Conservation (phyloP, 768 basidiomycete genomes). For the Phaeolepiota aurea region DNA sequence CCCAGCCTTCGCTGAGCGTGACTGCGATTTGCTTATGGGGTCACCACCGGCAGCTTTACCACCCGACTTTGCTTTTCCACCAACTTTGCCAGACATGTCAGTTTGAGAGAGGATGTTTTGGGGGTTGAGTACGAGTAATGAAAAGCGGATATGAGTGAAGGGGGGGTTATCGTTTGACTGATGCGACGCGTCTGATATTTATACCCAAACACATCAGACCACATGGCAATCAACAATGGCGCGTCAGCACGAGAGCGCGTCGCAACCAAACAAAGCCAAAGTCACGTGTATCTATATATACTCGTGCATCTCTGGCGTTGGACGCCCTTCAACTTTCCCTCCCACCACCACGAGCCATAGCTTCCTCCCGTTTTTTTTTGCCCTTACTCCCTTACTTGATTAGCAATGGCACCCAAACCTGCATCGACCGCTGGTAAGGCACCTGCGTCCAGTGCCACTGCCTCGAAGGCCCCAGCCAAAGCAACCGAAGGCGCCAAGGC, state of each 20-base stretch:
- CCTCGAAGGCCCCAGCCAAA: constrained; percentile 69
- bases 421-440: constrained; percentile 78
- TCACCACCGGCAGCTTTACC: constrained; percentile 46
- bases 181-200: constrained; percentile 19
- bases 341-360: constrained; percentile 24
- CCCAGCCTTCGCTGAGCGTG: constrained; percentile 67
- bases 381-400: constrained; percentile 6
- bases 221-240: constrained; percentile 13
- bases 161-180: not conserved
- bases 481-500: constrained; percentile 56
- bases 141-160: constrained; percentile 11
- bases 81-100: constrained; percentile 34
- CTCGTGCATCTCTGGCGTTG: constrained; percentile 8
- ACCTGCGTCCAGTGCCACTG: constrained; percentile 55
- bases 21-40: constrained; percentile 50
- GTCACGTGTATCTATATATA: constrained; percentile 37
- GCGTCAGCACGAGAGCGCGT: constrained; percentile 21
- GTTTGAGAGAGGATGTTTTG: constrained; percentile 4
- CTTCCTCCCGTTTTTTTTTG: constrained; percentile 6
- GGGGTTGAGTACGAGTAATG: constrained; percentile 8
- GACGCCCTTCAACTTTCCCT: constrained; percentile 15
- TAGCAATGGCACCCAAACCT: constrained; percentile 71
- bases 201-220: constrained; percentile 16
- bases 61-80: constrained; percentile 35
- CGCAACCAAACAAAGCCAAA: constrained; percentile 39